These are phyloP conservation scores for Ustilago shanxiensis DNA, from an alignment of 1,284 basidiomycete species.

Conservation along the genomic window DNA sequence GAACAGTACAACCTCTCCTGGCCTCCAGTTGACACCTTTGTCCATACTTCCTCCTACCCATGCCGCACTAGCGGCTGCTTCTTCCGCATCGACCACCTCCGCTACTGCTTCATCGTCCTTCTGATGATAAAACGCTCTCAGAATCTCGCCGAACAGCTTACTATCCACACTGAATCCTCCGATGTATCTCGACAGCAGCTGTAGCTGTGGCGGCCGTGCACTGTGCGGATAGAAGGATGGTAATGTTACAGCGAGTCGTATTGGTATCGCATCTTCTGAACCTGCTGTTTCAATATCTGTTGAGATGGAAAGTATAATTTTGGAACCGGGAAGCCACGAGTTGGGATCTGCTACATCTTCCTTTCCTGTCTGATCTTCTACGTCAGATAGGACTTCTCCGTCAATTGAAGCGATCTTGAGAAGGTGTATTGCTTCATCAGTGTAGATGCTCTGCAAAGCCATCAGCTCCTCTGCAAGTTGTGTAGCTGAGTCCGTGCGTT, in stretches of 20 bases:
- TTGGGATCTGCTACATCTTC: conserved; percentile 29
- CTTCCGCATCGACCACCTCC: conserved; percentile 19
- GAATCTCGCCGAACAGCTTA: conserved; percentile 62
- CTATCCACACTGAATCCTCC: conserved; percentile 63
- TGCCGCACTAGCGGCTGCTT: not conserved
- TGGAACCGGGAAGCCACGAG: conserved; percentile 40
- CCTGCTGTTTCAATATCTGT: conserved; percentile 31
- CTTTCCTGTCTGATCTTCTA: conserved; percentile 8
- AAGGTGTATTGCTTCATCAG: conserved; percentile 52
- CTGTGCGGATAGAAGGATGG: conserved; percentile 59
- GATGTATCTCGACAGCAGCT: conserved; percentile 63
- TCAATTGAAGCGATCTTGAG: conserved; percentile 18
- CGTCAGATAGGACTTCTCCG: not conserved
- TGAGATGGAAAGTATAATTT: conserved; percentile 45
- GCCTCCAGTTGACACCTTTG: conserved; percentile 47
- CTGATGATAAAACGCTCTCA: conserved; percentile 60
- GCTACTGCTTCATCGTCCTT: not conserved
- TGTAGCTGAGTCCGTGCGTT: conserved; percentile 31
- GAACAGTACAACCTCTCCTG: conserved; percentile 65
- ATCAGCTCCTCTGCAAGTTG: conserved; percentile 61
- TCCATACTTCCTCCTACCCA: conserved; percentile 32
- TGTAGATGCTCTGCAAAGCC: conserved; percentile 67
- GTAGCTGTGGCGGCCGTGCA: conserved; percentile 60
- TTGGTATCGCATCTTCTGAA: conserved; percentile 25
- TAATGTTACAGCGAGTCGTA: conserved; percentile 60